Conservation (phyloP, 2,329 filamentous ascomycete species). For the Didymella pinodella region DNA sequence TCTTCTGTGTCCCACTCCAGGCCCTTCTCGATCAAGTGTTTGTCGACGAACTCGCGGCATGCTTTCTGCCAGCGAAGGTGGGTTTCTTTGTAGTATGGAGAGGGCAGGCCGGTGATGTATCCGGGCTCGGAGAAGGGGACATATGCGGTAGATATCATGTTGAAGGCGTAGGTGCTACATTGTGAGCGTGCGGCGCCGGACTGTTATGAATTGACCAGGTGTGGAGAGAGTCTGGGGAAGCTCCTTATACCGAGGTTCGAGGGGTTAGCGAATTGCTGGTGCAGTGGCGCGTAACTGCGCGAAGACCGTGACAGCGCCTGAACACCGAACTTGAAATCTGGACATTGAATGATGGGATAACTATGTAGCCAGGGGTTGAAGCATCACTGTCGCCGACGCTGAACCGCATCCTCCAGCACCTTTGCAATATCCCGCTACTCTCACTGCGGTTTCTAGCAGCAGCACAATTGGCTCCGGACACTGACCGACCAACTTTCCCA, state of each 20-base stretch:
- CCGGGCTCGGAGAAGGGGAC: conserved; percentile 77
- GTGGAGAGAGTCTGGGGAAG: conserved; percentile 20
- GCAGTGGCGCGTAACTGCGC: background rate
- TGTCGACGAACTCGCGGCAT: conserved; percentile 70
- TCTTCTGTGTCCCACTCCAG: conserved; percentile 75
- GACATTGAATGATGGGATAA: background rate
- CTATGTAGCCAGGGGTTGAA: background rate
- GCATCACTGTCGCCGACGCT: background rate
- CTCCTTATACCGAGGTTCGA: conserved; percentile 20
- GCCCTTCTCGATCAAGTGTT: conserved; percentile 68
- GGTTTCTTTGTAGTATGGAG: conserved; percentile 73
- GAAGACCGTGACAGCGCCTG: background rate
- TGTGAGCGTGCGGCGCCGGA: background rate
- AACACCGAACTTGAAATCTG: background rate
- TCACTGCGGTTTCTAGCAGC: background rate
- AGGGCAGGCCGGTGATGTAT: conserved; percentile 73
- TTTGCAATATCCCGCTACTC: background rate
- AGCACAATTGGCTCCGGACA: background rate
- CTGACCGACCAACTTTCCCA: background rate
- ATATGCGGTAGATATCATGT: conserved; percentile 43
- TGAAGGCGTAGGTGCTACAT: conserved; percentile 9
- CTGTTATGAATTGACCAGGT: conserved; percentile 8
- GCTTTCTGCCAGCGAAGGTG: conserved; percentile 73
- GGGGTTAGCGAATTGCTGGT: conserved; percentile 4
- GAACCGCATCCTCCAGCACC: background rate